These are phyloP conservation scores for Fusarium oligoseptatum DNA, from an alignment of 2,329 filamentous ascomycete genomes.

Conservation along the genomic window DNA sequence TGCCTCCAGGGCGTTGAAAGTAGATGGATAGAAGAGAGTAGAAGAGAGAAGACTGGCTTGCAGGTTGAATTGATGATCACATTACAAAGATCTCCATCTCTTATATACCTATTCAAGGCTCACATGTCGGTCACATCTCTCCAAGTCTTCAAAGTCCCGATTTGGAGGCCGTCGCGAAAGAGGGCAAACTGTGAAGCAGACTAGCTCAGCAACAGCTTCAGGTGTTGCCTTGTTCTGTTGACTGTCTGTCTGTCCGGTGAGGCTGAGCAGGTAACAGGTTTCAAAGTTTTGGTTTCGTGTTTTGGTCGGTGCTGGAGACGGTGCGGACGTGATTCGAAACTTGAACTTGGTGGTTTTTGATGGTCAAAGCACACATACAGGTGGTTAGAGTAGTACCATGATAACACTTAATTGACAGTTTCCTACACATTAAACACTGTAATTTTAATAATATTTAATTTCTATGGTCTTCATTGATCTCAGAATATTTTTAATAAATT, in stretches of 20 bases:
- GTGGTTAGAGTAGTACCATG: neutral
- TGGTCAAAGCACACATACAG: neutral
- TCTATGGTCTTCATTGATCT: no score
- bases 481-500: neutral
- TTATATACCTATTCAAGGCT: neutral
- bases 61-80: neutral
- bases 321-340: neutral
- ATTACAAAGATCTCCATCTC: neutral
- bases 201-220: slow-evolving; percentile 7
- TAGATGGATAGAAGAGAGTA: neutral
- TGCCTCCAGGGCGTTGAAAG: slow-evolving; percentile 3
- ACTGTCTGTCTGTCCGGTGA: neutral
- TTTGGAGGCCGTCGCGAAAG: neutral
- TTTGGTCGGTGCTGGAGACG: slow-evolving; percentile 4
- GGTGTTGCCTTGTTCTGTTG: neutral
- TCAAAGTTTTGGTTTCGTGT: slow-evolving; percentile 6
- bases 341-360: neutral
- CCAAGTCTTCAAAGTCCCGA: neutral
- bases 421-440: neutral
- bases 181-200: neutral
- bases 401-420: neutral
- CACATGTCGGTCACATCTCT: neutral
- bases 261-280: slow-evolving; percentile 16
- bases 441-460: neutral
- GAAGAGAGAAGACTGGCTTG: slow-evolving; percentile 1